These are phyloP conservation scores for Hibiscus tridactylites DNA, from an alignment of 345 rosid species.

Conservation along the genomic window DNA sequence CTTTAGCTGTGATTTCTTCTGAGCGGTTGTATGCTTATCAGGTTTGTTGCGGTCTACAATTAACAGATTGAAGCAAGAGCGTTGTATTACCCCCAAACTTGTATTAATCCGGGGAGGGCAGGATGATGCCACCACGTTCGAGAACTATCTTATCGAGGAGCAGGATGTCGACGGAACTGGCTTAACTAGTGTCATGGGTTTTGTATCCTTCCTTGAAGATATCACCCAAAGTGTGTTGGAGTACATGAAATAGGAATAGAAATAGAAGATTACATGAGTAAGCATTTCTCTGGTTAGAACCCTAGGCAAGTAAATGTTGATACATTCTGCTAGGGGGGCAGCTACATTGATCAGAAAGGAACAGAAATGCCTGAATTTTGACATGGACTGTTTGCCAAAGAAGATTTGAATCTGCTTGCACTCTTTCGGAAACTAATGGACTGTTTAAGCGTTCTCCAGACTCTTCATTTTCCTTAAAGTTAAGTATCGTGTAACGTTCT, in stretches of 20 bases:
- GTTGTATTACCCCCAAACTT: conserved; percentile 82
- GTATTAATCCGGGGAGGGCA: conserved; percentile 75
- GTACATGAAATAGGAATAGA: conserved; percentile 53
- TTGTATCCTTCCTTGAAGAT: conserved; percentile 87
- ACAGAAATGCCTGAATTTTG: too few relatives aligned
- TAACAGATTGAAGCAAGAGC: conserved; percentile 82
- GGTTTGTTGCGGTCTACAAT: conserved; percentile 73
- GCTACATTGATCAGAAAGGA: too few relatives aligned
- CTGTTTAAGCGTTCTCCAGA: not conserved
- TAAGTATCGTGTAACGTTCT: too few relatives aligned
- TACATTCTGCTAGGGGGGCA: too few relatives aligned
- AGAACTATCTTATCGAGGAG: conserved; percentile 91
- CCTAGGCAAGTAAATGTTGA: too few relatives aligned
- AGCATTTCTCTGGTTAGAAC: not conserved
- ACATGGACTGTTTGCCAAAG: too few relatives aligned
- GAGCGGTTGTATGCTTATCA: conserved; percentile 13
- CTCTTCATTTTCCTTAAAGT: too few relatives aligned
- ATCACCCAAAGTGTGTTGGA: conserved; percentile 70
- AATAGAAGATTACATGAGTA: conserved; percentile 19
- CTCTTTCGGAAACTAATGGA: too few relatives aligned
- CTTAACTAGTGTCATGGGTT: conserved; percentile 79
- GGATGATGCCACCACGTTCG: conserved; percentile 73
- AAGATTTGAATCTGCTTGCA: too few relatives aligned
- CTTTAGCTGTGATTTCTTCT: not conserved
- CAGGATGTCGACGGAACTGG: conserved; percentile 92